Base-by-base conservation (phyloP, 2,329 filamentous ascomycete species). In the Epichloe gansuensis region DNA sequence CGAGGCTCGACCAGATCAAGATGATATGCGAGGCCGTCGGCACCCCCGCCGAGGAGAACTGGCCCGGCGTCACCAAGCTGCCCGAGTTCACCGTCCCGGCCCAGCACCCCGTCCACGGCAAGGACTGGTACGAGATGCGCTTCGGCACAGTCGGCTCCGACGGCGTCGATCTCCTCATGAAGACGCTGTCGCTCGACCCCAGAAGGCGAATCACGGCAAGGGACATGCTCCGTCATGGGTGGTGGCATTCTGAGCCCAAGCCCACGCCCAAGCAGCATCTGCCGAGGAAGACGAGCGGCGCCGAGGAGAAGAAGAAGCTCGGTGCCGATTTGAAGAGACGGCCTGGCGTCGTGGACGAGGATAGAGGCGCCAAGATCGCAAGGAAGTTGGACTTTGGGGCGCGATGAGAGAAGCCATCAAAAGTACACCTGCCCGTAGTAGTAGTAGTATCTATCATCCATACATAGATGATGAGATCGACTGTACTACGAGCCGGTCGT, bases 41-140 rank as follows among this genome's bases (percentile, higher is more conserved):
- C 54, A 94, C 90, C 0, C 93, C 93, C 0, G 93, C 83, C 4
- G 93, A 98, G 65, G 88, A 93, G 15, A 91, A 90, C 65, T 98
- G 93, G 93, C 91, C 93, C 1, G 91, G 91, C 31, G 91, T 98
- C 7, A 83, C 83, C 4, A 82, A 82, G 57, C 74, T 98, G 11
- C 82, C 83, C 13, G 85, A 85, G 55, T 98, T 93, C 69, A 81
- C 90, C n/a, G 78, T 86, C 1, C 77, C 85, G 1, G 78, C 80
- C 5, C 72, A 79, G 52, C 76, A 82, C 56, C 72, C 81, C 60
- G 60, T 88, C 68, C 78, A 80, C 56, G 81, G 81, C 1, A 78
- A 80, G 56, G 82, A 86, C 52, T 85, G 85, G 63, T 96, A 88
- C 74, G 75, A 85, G 63, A 73, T 75, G 51, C 81, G 82, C 56